Conservation (phyloP, 2,329 filamentous ascomycete species). For the Paracorniculantispora psalliotae region DNA sequence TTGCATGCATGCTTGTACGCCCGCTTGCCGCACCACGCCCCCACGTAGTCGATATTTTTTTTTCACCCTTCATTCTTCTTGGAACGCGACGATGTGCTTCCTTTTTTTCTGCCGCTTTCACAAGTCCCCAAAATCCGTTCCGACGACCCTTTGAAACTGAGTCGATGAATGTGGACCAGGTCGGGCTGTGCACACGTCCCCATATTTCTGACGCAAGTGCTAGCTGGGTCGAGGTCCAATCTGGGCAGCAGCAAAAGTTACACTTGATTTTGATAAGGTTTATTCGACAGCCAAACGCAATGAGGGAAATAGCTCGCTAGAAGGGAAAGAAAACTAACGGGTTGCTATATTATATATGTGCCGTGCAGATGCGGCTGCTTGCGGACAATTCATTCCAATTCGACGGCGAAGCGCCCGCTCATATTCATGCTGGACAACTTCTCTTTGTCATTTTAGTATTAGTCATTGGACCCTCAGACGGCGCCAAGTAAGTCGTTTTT, state of each 20-base stretch:
- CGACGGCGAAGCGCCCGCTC: too few species aligned
- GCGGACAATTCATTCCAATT: too few species aligned
- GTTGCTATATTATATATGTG: too few species aligned
- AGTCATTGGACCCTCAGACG: too few species aligned
- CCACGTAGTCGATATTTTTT: background rate
- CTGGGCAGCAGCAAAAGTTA: background rate
- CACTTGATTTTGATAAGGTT: background rate
- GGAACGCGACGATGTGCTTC: background rate
- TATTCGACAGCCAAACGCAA: background rate
- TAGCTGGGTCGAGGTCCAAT: background rate
- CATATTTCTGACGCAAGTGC: conserved; percentile 9
- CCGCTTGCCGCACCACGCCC: background rate
- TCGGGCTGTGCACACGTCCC: background rate
- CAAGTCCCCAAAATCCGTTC: background rate
- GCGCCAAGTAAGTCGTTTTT: too few species aligned
- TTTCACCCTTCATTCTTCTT: too few species aligned
- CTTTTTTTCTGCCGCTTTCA: background rate
- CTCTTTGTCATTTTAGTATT: too few species aligned
- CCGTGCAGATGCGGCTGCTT: too few species aligned
- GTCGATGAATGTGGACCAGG: background rate
- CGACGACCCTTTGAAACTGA: conserved; percentile 6
- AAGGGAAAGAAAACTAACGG: too few species aligned
- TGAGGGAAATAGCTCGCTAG: too few species aligned
- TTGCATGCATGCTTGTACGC: background rate
- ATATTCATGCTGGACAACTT: background rate